Base-by-base conservation (phyloP, 352 stramenopile genomes). In the Plasmopara halstedii region DNA sequence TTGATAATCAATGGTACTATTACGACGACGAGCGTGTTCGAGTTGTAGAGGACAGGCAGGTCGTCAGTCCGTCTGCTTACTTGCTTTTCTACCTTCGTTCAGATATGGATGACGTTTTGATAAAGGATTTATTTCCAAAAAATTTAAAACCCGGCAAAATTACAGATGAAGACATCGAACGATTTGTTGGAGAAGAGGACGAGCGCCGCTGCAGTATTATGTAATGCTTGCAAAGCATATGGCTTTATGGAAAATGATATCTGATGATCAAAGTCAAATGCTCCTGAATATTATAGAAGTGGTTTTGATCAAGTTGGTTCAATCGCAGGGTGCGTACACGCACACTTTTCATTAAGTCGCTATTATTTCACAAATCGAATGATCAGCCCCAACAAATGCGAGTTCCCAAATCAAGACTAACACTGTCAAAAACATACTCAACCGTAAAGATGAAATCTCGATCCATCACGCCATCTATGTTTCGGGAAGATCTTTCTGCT, bases 11-110 rank as follows among this genome's bases (percentile, higher is more conserved):
- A 58, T 95, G 84, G 84, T 94, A 94, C 40, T 92, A 84, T 56
- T 95, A 93, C 52, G 84, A 95, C 53, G 84, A 95, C 50, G 80
- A 93, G 59, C 80, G 82, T 23, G 82, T 93, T 25, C 78, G 83
- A 43, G 67, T 93, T 8, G 72, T 96, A 2, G 81, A 92, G 51
- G 84, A 94, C 39, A 70, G 74, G 37, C 85, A 94, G 50, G 71
- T 95, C 21, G 76, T 94, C 17, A 92, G 64, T 15, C 64, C 81
- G 22, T 87, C 83, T 1, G 85, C 87, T 18, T 97, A 97, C 62
- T 64, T 97, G 53, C 71, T 97, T 6, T 97, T 97, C 52, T 97
- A 96, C 56, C 52, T 95, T 27, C 76, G 85, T 26, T 91, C 84
- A 5, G 86, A 96, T 56, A 90, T 95, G 70, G 78, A 90, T 46